Percentiles rank a stretch among this genome's conserved stretches.
Conservation (phyloP, 2,329 filamentous ascomycete genomes). For the Pezicula rhizophila region DNA sequence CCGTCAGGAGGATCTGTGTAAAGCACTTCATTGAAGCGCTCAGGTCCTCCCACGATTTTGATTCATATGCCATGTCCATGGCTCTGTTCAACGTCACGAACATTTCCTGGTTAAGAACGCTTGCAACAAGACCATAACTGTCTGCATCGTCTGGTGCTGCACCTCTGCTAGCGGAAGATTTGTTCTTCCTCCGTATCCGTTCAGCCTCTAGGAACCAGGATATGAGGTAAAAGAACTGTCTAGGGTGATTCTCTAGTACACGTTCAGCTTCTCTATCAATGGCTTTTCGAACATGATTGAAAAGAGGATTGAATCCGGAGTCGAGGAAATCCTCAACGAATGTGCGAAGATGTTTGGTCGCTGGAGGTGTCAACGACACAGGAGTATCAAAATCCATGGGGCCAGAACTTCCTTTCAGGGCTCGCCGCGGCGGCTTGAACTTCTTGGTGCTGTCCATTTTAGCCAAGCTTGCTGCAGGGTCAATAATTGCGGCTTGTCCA, state of each 20-base stretch:
- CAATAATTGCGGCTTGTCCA: constrained; percentile 77
- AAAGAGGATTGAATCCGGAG: constrained; percentile 88
- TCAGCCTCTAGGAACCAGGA: constrained; percentile 92
- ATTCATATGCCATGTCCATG: constrained; percentile 72
- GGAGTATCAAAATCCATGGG: constrained; percentile 72
- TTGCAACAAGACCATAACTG: constrained; percentile 80
- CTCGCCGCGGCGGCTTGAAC: constrained; percentile 72
- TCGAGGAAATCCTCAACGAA: constrained; percentile 95
- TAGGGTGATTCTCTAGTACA: constrained; percentile 67
- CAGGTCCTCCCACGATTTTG: constrained; percentile 82
- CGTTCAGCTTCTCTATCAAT: constrained; percentile 86
- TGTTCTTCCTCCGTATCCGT: constrained; percentile 59
- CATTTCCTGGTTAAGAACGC: constrained; percentile 88
- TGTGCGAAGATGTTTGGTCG: constrained; percentile 67
- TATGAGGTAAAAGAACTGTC: constrained; percentile 88
- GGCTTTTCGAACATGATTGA: constrained; percentile 77
- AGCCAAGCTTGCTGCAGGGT: constrained; percentile 65
- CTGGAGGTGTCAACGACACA: constrained; percentile 62
- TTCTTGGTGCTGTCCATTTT: constrained; percentile 91
- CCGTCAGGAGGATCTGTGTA: constrained; percentile 85
- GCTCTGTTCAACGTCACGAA: constrained; percentile 82
- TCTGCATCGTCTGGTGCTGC: constrained; percentile 50
- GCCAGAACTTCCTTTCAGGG: constrained; percentile 54
- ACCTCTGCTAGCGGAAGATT: constrained; percentile 45
- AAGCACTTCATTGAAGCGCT: constrained; percentile 89